Evolutionary conservation across 1,284 basidiomycete genomes (phyloP), one percentile per base, ranked within the genome.

Genomic region (Trichosporon sp.): DNA sequence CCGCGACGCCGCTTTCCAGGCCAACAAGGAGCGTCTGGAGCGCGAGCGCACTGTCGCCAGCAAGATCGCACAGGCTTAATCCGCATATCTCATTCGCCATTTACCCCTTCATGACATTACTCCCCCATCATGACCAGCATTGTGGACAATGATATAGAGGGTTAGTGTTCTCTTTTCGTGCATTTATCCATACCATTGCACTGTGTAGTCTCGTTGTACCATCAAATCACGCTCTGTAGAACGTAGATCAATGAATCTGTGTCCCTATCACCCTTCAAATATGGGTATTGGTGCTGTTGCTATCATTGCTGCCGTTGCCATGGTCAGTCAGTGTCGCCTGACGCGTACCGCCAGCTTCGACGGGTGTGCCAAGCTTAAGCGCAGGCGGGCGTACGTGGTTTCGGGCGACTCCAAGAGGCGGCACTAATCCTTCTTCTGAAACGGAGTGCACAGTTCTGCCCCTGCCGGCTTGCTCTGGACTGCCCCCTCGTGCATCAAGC

Each of bases 1-100:
- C 69, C 73, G 80, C 34, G 80, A 81, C 46, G 80, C 80, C 29
- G 81, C 81, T 0, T 81, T 81, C 71, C 78, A 80, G 60, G 80
- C 80, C 31, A 82, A 82, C 76, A 80, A 80, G 70, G 80, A 78
- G 62, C 71, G 79, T 46, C 71, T 82, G 5, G 80, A 81, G 68
- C 71, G 73, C 27, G 81, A 82, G 65, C 71, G 76, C 57, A 81
- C 80, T 10, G 75, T 79, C 29, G 77, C 77, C 10, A 72, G 71
- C 65, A 81, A 81, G 74, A 77, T 81, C 60, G 79, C 79, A 8
- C 75, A 75, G 64, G 76, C 79, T 29, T 81, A 76, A 65, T 56
- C n/a, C 19, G 21, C 27, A n/a, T 16, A 21, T 31, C 59, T n/a
- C 44, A 19, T 31, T 27, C 27, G 27, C 32, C 58, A 16, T 27